Evolutionary conservation across 1,139 yeast species (phyloP).

Genomic region (Wickerhamomyces sp.): DNA sequence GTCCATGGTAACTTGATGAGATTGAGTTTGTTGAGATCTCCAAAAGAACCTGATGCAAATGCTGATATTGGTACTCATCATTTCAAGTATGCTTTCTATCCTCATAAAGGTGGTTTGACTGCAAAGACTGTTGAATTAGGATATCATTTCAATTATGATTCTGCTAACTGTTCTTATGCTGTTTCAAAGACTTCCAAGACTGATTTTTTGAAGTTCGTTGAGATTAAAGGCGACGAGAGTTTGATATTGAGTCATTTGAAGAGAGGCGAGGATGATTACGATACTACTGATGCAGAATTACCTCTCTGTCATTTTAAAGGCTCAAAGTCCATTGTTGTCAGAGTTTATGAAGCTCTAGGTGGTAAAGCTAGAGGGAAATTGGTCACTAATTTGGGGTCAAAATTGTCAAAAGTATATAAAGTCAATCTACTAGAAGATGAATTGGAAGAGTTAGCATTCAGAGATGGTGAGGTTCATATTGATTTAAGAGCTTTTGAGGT

Average conservation of each 20-base stretch:
- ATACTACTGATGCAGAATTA: conserved; percentile 29
- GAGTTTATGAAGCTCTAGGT: conserved; percentile 85
- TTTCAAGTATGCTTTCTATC: conserved; percentile 79
- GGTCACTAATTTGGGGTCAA: conserved; percentile 29
- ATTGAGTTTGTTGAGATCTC: conserved; percentile 73
- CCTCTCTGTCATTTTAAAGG: conserved; percentile 30
- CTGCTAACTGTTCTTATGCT: neutral
- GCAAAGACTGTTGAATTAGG: conserved; percentile 68
- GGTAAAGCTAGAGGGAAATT: conserved; percentile 59
- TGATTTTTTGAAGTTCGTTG: neutral
- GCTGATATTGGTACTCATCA: conserved; percentile 90
- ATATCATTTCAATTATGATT: conserved; percentile 70
- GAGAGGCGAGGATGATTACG: conserved; percentile 76
- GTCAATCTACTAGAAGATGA: conserved; percentile 74
- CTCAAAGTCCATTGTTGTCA: conserved; percentile 55
- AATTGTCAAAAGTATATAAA: conserved; percentile 47
- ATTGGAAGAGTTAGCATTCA: conserved; percentile 32
- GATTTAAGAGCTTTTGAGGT: conserved; percentile 72
- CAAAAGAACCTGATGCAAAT: conserved; percentile 86
- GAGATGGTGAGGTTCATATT: conserved; percentile 35
- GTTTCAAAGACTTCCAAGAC: neutral
- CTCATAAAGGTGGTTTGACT: conserved; percentile 67
- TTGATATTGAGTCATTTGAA: conserved; percentile 74
- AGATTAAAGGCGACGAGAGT: conserved; percentile 25
- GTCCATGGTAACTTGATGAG: conserved; percentile 89